phyloP scores from a whole-genome alignment of 306 rosid species.

The Medicago lupulina region DNA sequence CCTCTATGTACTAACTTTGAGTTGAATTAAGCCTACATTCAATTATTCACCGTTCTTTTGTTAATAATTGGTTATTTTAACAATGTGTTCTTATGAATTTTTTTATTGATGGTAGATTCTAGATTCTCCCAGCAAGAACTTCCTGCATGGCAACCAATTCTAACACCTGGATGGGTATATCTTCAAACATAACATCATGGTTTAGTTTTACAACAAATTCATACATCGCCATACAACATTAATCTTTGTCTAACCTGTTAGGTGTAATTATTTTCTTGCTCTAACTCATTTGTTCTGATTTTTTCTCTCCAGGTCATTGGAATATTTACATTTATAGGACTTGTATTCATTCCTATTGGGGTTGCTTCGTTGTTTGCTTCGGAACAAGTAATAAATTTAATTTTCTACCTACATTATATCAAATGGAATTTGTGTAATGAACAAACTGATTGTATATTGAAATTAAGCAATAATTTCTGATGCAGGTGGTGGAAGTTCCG shows the following conservation, averaged over 20 bases:
- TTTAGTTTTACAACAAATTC: constrained; percentile 6
- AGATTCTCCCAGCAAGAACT: constrained; percentile 91
- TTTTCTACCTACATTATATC: constrained; percentile 8
- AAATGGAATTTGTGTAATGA: background rate
- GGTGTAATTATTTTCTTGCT: background rate
- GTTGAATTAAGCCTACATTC: background rate
- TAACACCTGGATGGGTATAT: constrained; percentile 86
- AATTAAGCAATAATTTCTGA: constrained; percentile 29
- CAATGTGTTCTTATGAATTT: constrained; percentile 12
- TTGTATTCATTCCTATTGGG: constrained; percentile 76
- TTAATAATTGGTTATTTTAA: background rate
- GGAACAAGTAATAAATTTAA: constrained; percentile 53
- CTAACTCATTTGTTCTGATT: background rate
- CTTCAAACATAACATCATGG: constrained; percentile 1
- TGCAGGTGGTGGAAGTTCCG: constrained; percentile 77
- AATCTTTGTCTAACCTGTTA: constrained; percentile 11
- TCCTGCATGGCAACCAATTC: constrained; percentile 92
- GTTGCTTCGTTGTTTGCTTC: constrained; percentile 77
- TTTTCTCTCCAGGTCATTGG: constrained; percentile 65
- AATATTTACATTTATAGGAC: constrained; percentile 61
- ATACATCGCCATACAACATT: background rate
- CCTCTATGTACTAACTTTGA: background rate
- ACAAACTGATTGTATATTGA: constrained; percentile 20
- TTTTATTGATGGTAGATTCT: constrained; percentile 65
- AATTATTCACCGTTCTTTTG: background rate